A percentile compares a stretch with the other conserved stretches of the same genome.
These are phyloP conservation scores for Leptographium flavum DNA, from an alignment of 2,329 filamentous ascomycete genomes.

Conservation along the genomic window DNA sequence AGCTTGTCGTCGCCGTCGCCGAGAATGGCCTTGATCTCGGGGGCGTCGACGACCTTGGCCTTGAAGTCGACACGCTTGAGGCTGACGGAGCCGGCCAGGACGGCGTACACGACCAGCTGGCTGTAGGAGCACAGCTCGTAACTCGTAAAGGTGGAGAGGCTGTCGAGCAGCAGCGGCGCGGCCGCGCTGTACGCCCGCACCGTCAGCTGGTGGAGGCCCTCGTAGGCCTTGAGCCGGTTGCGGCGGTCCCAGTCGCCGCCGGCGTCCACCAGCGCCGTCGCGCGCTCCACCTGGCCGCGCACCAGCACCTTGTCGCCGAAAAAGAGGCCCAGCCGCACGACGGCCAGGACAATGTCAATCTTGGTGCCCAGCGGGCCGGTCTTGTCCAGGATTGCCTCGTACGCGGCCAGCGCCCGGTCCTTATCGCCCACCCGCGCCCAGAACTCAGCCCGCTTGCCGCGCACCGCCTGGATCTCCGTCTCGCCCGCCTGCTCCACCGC, in stretches of 20 bases:
- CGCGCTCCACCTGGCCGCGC: conserved; percentile 86
- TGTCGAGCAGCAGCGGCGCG: conserved; percentile 88
- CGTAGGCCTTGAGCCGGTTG: conserved; percentile 97
- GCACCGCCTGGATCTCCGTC: conserved; percentile 82
- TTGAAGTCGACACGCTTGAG: conserved; percentile 98
- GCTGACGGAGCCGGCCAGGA: conserved; percentile 84
- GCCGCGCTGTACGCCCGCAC: conserved; percentile 81
- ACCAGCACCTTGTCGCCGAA: conserved; percentile 86
- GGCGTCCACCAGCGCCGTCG: conserved; percentile 78
- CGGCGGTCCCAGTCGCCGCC: conserved; percentile 97
- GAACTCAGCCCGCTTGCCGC: conserved; percentile 91
- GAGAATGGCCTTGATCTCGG: conserved; percentile 94
- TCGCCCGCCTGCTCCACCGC: conserved; percentile 93
- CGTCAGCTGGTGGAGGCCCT: conserved; percentile 84
- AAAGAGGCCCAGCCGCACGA: conserved; percentile 91
- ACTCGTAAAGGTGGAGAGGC: conserved; percentile 93
- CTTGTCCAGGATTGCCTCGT: conserved; percentile 90
- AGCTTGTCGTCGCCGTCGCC: conserved; percentile 82
- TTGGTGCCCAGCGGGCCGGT: conserved; percentile 93
- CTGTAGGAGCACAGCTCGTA: conserved; percentile 98
- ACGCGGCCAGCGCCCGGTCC: conserved; percentile 87
- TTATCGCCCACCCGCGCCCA: conserved; percentile 95
- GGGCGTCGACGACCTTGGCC: conserved; percentile 94
- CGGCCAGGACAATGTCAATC: conserved; percentile 91
- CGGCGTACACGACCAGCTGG: conserved; percentile 84